Evolutionary conservation across 2,329 filamentous ascomycete genomes (phyloP).

Genomic region (Phaeosphaeria sp.): DNA sequence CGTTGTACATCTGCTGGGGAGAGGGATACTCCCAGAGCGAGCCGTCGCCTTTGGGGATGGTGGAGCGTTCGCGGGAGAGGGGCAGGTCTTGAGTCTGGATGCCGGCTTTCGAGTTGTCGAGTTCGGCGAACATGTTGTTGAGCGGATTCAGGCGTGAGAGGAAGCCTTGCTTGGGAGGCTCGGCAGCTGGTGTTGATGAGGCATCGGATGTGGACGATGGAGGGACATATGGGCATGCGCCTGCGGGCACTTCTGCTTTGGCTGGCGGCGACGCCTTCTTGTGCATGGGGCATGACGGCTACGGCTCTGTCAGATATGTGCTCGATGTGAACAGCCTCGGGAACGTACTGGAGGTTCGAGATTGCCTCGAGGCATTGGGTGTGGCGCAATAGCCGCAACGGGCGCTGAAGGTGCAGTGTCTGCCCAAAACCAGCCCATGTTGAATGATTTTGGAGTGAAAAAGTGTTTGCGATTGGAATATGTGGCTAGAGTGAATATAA

Average conservation of each 20-base stretch:
- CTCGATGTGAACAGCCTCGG: constrained; percentile 16
- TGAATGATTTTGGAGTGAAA: constrained; percentile 19
- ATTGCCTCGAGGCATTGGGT: constrained; percentile 55
- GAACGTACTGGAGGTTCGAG: constrained; percentile 62
- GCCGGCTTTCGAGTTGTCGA: constrained; percentile 79
- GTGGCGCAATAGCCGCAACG: constrained; percentile 52
- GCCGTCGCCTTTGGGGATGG: constrained; percentile 84
- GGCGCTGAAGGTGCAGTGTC: constrained; percentile 55
- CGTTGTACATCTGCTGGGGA: constrained; percentile 99
- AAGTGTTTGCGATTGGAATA: constrained; percentile 18
- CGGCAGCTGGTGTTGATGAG: constrained; percentile 33
- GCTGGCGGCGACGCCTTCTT: constrained; percentile 50
- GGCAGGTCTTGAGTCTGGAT: constrained; percentile 78
- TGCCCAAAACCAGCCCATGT: constrained; percentile 77
- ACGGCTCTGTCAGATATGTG: constrained; percentile 20
- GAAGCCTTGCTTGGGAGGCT: constrained; percentile 55
- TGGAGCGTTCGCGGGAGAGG: constrained; percentile 80
- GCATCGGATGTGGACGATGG: constrained; percentile 45
- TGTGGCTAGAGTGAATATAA: constrained; percentile 9
- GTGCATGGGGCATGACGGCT: constrained; percentile 77
- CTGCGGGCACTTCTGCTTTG: constrained; percentile 44
- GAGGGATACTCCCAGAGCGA: constrained; percentile 97
- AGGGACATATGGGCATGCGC: constrained; percentile 59
- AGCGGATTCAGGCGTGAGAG: constrained; percentile 76
- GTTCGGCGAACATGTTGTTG: constrained; percentile 92